A percentile compares a stretch with the other conserved stretches of the same genome.
Evolutionary conservation across 108 stramenopile genomes (phyloP).

Genomic region (Aurantiochytrium sp.): DNA sequence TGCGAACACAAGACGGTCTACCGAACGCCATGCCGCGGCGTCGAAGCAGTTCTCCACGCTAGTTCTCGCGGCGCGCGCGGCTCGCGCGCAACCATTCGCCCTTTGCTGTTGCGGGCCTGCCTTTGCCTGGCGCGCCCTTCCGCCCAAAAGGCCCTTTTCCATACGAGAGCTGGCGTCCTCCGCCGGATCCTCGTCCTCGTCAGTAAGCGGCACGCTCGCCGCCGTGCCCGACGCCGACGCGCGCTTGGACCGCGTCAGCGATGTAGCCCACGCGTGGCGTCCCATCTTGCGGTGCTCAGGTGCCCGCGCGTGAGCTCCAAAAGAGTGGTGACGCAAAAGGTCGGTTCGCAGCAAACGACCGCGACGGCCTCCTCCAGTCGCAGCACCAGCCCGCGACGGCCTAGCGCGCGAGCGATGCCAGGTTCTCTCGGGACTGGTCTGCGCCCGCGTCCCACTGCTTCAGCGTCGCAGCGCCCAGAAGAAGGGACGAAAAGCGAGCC

Average conservation of each 20-base stretch:
- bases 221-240: neutral
- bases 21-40: neutral
- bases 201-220: neutral
- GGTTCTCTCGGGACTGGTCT: no score
- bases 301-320: no score
- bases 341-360: no score
- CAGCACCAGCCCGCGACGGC: no score
- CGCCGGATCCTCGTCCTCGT: neutral
- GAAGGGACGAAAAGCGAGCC: no score
- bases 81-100: neutral
- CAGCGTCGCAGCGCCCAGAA: no score
- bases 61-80: neutral
- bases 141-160: neutral
- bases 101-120: no score
- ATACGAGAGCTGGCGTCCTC: neutral
- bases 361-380: no score
- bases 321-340: no score
- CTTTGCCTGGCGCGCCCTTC: neutral
- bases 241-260: neutral
- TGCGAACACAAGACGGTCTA: neutral
- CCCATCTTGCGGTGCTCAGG: neutral
- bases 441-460: no score
- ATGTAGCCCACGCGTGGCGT: neutral
- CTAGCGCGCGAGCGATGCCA: no score
- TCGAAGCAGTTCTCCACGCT: neutral